phyloP scores from a whole-genome alignment of 352 stramenopile genomes.

The Pythium scleroteichum region DNA sequence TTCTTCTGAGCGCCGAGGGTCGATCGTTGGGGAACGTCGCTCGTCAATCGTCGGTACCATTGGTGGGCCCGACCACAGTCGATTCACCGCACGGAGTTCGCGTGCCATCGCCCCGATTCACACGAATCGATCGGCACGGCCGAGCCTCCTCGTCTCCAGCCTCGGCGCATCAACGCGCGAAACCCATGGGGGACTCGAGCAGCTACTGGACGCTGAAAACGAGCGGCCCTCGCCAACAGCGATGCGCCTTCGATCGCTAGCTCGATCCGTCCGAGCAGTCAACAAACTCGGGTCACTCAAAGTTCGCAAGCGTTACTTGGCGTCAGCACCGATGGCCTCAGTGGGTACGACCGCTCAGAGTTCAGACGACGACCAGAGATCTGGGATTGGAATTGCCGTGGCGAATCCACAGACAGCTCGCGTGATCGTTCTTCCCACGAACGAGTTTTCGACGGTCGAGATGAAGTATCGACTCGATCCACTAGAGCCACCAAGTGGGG shows the following conservation, averaged over 20 bases:
- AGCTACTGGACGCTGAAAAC: conserved; percentile 18
- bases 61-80: neutral
- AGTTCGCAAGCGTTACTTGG: conserved; percentile 44
- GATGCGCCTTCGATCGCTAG: conserved; percentile 43
- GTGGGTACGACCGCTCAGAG: conserved; percentile 17
- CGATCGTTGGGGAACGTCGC: conserved; percentile 1
- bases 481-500: conserved; percentile 10
- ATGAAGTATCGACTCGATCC: conserved; percentile 39
- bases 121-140: conserved; percentile 8
- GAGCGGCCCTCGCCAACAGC: conserved; percentile 43
- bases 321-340: conserved; percentile 29
- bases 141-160: conserved; percentile 9
- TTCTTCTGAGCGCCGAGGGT: neutral
- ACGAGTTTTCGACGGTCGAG: conserved; percentile 42
- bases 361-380: neutral
- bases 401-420: neutral
- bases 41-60: conserved; percentile 3
- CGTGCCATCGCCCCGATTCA: conserved; percentile 20
- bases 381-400: neutral
- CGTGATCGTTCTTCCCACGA: conserved; percentile 26
- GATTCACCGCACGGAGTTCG: conserved; percentile 1
- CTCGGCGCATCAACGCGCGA: neutral
- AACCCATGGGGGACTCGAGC: neutral
- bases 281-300: conserved; percentile 48
- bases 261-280: conserved; percentile 51